Percentiles rank a stretch among this genome's conserved stretches.
Conservation (phyloP, 352 stramenopile genomes). For the Phytophthora litchii region DNA sequence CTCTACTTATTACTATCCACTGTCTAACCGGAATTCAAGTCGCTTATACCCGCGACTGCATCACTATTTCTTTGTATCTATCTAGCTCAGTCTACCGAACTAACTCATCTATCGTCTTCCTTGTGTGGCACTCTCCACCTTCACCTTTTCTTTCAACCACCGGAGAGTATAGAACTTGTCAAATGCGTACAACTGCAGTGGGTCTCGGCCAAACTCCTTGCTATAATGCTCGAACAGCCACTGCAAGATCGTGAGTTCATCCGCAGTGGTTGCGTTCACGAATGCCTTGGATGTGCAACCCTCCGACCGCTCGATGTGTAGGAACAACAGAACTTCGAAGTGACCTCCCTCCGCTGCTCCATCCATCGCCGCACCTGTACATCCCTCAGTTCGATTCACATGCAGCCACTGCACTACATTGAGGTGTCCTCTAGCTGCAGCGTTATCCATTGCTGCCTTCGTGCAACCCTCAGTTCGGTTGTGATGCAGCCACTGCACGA, state of each 20-base stretch:
- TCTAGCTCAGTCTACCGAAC: slow-evolving; percentile 1
- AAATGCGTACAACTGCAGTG: slow-evolving; percentile 39
- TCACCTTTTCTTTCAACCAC: slow-evolving; percentile 38
- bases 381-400: slow-evolving; percentile 28
- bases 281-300: slow-evolving; percentile 34
- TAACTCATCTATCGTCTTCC: slow-evolving; percentile 2
- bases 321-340: slow-evolving; percentile 47
- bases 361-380: slow-evolving; percentile 34
- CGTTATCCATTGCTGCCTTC: slow-evolving; percentile 25
- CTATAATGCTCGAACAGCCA: slow-evolving; percentile 42
- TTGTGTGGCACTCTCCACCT: slow-evolving; percentile 5
- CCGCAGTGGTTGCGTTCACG: slow-evolving; percentile 39
- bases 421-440: slow-evolving; percentile 26
- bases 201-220: slow-evolving; percentile 33
- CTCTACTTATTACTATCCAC: slow-evolving; percentile 6
- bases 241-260: slow-evolving; percentile 45
- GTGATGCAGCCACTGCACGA: slow-evolving; percentile 27
- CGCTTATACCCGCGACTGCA: slow-evolving; percentile 26
- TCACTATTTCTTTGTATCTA: slow-evolving; percentile 7
- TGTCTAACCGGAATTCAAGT: slow-evolving; percentile 11
- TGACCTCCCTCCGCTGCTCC: slow-evolving; percentile 28
- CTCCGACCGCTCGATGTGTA: slow-evolving; percentile 24
- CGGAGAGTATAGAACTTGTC: slow-evolving; percentile 45
- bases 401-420: slow-evolving; percentile 33
- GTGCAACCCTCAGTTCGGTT: slow-evolving; percentile 31